Evolutionary conservation across 345 rosid genomes (phyloP).

Genomic region (Gossypium longicalyx): DNA sequence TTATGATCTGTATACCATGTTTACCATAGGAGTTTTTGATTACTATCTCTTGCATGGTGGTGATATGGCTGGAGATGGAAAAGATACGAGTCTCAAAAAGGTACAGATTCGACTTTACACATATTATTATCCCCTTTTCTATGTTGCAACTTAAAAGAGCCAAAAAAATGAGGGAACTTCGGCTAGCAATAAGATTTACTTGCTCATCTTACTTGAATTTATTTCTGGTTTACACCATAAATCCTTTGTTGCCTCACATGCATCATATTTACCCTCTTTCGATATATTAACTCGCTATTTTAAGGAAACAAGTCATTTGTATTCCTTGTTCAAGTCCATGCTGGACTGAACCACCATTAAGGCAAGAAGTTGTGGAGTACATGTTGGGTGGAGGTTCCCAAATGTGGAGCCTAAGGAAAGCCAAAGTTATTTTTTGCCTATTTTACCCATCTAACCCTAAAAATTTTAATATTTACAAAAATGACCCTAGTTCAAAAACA

Average conservation of each 20-base stretch:
- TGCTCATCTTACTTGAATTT: neutral
- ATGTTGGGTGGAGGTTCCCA: neutral
- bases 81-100: neutral
- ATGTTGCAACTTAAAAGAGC: neutral
- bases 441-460: no score
- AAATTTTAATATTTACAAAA: no score
- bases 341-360: neutral
- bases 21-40: neutral
- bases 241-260: neutral
- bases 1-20: neutral
- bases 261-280: neutral
- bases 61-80: neutral
- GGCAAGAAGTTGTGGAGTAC: neutral
- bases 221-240: neutral
- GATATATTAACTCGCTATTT: neutral
- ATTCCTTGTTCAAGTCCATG: neutral
- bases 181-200: neutral
- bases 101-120: neutral
- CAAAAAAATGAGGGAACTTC: neutral
- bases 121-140: neutral
- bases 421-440: neutral
- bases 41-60: neutral
- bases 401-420: neutral
- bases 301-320: neutral
- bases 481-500: no score